Percentiles rank a stretch among this genome's conserved stretches.
phyloP scores from a whole-genome alignment of 2,329 filamentous ascomycete genomes.

The Fusarium xylarioides region DNA sequence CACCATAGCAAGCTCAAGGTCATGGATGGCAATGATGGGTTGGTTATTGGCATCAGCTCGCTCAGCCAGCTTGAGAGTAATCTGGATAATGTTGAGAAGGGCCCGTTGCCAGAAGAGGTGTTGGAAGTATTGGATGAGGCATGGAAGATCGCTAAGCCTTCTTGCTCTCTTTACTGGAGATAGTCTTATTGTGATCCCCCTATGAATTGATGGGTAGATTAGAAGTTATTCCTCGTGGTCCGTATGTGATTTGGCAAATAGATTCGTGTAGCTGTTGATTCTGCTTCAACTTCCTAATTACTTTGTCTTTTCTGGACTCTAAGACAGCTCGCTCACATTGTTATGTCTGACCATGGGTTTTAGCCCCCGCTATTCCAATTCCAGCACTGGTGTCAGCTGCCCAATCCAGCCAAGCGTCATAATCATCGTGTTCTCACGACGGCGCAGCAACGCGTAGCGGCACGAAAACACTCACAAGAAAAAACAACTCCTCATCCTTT shows the following conservation, averaged over 20 bases:
- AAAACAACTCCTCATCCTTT: fast-evolving
- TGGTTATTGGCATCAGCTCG: constrained; percentile 62
- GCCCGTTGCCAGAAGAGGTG: constrained; percentile 76
- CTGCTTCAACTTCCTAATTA: not conserved
- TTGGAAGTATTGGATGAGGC: constrained; percentile 56
- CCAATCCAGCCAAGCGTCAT: not conserved
- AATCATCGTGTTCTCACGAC: not conserved
- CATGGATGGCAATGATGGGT: constrained; percentile 52
- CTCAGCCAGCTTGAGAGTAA: constrained; percentile 60
- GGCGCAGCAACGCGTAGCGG: not conserved
- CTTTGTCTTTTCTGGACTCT: fast-evolving
- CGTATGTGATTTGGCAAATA: fast-evolving
- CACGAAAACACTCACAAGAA: not conserved
- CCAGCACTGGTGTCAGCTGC: not conserved
- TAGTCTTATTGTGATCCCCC: not conserved
- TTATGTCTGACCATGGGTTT: not conserved
- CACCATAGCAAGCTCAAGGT: constrained; percentile 68
- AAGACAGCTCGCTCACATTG: not conserved
- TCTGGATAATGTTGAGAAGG: constrained; percentile 61
- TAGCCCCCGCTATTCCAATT: not conserved
- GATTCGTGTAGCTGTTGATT: fast-evolving
- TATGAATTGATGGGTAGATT: fast-evolving
- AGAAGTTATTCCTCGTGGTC: fast-evolving
- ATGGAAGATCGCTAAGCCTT: constrained; percentile 5
- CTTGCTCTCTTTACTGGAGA: not conserved